phyloP scores from a whole-genome alignment of 78 protist species.

The Emiliania huxleyi region DNA sequence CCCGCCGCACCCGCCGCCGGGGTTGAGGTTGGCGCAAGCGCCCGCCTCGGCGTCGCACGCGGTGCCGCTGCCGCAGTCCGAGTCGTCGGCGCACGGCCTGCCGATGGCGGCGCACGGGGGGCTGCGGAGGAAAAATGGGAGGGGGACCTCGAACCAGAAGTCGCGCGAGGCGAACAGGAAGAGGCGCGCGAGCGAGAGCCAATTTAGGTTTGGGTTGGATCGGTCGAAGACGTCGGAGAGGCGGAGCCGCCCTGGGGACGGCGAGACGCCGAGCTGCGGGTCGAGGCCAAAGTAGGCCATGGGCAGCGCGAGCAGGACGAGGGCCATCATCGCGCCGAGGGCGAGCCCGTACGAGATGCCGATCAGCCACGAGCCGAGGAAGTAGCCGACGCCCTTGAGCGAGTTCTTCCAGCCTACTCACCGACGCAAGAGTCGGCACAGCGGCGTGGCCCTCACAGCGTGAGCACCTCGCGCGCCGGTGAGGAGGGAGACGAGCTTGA shows the following conservation, averaged over 20 bases:
- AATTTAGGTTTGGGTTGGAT: slow-evolving; percentile 10
- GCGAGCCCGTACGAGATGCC: not conserved
- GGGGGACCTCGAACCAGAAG: slow-evolving; percentile 59
- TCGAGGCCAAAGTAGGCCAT: not conserved
- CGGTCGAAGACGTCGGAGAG: not conserved
- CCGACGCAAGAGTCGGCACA: not conserved
- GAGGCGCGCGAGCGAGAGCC: slow-evolving; percentile 47
- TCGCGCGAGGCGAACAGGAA: slow-evolving; percentile 58
- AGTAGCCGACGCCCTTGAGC: slow-evolving; percentile 50
- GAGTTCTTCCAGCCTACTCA: slow-evolving; percentile 20
- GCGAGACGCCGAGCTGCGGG: slow-evolving; percentile 10
- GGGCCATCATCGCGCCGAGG: not conserved
- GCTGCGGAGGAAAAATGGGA: slow-evolving; percentile 33
- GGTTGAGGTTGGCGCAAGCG: not conserved
- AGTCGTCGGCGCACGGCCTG: not conserved
- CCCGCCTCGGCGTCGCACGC: not conserved
- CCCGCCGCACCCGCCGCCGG: slow-evolving; percentile 41
- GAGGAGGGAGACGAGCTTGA: slow-evolving; percentile 47
- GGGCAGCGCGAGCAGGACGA: not conserved
- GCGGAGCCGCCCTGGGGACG: no score
- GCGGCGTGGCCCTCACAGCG: not conserved
- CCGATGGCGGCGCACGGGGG: not conserved
- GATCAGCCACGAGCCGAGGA: slow-evolving; percentile 26
- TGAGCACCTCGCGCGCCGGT: slow-evolving; percentile 36
- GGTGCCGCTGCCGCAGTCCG: not conserved